Conservation (phyloP, 768 basidiomycete species). For the Multifurca ochricompacta region DNA sequence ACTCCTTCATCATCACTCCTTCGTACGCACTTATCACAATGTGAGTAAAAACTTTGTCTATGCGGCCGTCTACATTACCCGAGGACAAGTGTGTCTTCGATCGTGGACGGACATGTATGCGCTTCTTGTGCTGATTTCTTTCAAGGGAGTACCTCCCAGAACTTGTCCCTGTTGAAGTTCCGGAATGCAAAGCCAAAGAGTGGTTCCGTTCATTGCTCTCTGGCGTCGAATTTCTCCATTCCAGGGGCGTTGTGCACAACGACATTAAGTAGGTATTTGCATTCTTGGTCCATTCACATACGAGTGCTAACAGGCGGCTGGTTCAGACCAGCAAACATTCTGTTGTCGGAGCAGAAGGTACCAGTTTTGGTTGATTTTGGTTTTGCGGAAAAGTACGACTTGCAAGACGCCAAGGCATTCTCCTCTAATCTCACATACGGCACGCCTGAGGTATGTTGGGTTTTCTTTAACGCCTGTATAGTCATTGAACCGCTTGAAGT, state of each 20-base stretch:
- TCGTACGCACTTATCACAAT: constrained; percentile 89
- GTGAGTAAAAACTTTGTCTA: constrained; percentile 39
- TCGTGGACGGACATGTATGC: no score
- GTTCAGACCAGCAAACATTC: constrained; percentile 82
- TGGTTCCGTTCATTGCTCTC: constrained; percentile 83
- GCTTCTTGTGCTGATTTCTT: neutral
- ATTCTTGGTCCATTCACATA: constrained; percentile 5
- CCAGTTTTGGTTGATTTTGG: constrained; percentile 95
- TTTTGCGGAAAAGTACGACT: constrained; percentile 84
- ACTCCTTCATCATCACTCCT: constrained; percentile 89
- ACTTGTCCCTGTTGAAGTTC: constrained; percentile 82
- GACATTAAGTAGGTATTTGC: constrained; percentile 78
- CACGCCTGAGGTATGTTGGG: constrained; percentile 70
- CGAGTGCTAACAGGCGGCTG: neutral
- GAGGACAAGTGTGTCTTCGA: neutral
- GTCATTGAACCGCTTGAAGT: constrained; percentile 37
- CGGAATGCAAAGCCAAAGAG: constrained; percentile 63
- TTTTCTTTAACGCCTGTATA: neutral
- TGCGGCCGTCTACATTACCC: neutral
- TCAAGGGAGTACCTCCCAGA: constrained; percentile 79
- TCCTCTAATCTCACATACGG: constrained; percentile 81
- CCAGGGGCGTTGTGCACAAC: constrained; percentile 81
- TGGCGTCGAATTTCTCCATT: constrained; percentile 77
- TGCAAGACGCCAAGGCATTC: constrained; percentile 56
- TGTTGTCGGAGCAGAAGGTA: constrained; percentile 67